These are phyloP conservation scores for Puccinia hordei DNA, from an alignment of 1,284 basidiomycete genomes.

Conservation along the genomic window DNA sequence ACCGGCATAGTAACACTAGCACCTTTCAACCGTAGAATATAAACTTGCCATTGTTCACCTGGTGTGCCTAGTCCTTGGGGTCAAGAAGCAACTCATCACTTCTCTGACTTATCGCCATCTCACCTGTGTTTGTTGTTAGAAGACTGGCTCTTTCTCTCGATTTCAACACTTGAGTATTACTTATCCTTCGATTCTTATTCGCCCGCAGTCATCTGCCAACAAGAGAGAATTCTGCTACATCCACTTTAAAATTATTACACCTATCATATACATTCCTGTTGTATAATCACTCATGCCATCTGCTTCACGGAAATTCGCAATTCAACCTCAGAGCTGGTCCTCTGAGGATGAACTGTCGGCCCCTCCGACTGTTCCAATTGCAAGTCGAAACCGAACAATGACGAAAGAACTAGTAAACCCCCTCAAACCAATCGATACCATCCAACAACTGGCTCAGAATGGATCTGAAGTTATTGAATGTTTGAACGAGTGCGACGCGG, in stretches of 20 bases:
- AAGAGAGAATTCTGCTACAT: background rate
- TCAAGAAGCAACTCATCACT: background rate
- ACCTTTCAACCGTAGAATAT: background rate
- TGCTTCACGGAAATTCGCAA: slow-evolving; percentile 11
- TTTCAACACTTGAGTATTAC: background rate
- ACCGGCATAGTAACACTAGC: background rate
- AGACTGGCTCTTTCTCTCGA: background rate
- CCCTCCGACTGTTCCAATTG: background rate
- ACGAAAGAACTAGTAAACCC: slow-evolving; percentile 11
- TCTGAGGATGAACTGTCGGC: slow-evolving; percentile 24
- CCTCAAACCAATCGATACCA: background rate
- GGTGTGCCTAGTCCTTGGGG: background rate
- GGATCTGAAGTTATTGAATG: slow-evolving; percentile 16
- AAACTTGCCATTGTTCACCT: background rate
- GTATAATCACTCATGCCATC: background rate
- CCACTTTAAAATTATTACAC: background rate
- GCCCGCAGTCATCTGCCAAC: background rate
- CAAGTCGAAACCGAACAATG: slow-evolving; percentile 5
- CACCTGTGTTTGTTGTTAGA: background rate
- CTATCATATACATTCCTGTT: background rate
- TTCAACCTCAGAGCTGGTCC: slow-evolving; percentile 18
- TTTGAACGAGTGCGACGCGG: slow-evolving; percentile 18
- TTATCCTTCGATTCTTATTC: background rate
- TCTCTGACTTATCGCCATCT: background rate
- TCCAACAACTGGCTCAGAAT: slow-evolving; percentile 14